Conservation (phyloP, 2,329 filamentous ascomycete genomes). For the Tolypocladium paradoxum region DNA sequence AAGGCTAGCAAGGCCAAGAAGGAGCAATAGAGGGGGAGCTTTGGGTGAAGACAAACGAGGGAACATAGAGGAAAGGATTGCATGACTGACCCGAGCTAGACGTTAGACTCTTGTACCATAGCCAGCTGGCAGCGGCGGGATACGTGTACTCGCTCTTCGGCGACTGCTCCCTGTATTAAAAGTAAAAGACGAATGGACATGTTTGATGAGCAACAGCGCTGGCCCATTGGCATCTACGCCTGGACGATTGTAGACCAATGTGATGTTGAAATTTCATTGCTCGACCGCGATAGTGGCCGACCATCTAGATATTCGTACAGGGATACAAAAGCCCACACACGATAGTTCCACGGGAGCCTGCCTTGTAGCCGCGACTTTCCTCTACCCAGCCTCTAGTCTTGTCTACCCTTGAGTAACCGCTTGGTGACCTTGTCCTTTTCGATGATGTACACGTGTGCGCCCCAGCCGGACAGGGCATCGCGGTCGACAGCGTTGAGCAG, state of each 20-base stretch:
- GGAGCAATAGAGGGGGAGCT: conserved; percentile 30
- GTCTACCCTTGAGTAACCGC: conserved; percentile 93
- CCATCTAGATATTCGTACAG: conserved; percentile 10
- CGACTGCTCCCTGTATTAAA: background rate
- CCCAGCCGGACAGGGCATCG: conserved; percentile 95
- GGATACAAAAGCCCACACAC: conserved; percentile 1
- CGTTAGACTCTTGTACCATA: conserved; percentile 20
- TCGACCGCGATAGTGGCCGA: conserved; percentile 3
- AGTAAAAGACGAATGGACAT: background rate
- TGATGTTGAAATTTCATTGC: background rate
- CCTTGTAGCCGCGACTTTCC: conserved; percentile 5
- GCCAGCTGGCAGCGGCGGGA: conserved; percentile 3
- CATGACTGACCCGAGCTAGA: conserved; percentile 12
- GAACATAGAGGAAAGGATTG: conserved; percentile 8
- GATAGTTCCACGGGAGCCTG: conserved; percentile 1
- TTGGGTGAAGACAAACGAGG: conserved; percentile 7
- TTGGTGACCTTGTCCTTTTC: conserved; percentile 99
- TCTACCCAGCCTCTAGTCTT: conserved; percentile 52
- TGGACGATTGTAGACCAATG: background rate
- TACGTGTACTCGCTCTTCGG: background rate
- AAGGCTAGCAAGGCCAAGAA: conserved; percentile 40
- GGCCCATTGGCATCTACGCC: background rate
- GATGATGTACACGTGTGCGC: conserved; percentile 97
- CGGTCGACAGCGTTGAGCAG: conserved; percentile 92
- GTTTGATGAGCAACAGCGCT: background rate